These are phyloP conservation scores for Kurtzmaniella cleridarum DNA, from an alignment of 805 yeast genomes.

Conservation along the genomic window DNA sequence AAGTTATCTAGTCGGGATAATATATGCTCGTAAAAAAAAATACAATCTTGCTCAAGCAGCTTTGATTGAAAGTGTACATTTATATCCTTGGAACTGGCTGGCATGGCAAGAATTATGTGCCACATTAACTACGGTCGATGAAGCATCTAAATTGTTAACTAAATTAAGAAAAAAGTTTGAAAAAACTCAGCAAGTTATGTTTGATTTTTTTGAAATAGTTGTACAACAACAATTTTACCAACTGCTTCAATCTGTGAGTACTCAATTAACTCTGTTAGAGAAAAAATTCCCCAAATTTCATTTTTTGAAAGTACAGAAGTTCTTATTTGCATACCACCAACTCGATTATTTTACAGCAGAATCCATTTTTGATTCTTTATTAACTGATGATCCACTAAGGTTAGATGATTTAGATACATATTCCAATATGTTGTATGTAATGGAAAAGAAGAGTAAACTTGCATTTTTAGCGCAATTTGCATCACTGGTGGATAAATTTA, in stretches of 20 bases:
- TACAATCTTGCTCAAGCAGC: slow-evolving; percentile 53
- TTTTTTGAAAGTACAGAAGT: slow-evolving; percentile 75
- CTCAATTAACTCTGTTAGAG: slow-evolving; percentile 44
- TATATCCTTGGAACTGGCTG: slow-evolving; percentile 88
- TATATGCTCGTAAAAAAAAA: slow-evolving; percentile 59
- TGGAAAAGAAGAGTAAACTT: slow-evolving; percentile 81
- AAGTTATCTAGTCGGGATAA: slow-evolving; percentile 65
- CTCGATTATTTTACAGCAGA: slow-evolving; percentile 82
- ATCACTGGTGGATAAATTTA: slow-evolving; percentile 71
- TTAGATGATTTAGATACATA: slow-evolving; percentile 88
- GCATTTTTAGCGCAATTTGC: slow-evolving; percentile 85
- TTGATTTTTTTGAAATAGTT: slow-evolving; percentile 57
- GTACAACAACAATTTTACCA: slow-evolving; percentile 77
- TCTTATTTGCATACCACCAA: slow-evolving; percentile 76
- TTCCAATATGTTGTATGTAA: slow-evolving; percentile 91
- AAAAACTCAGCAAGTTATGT: slow-evolving; percentile 22
- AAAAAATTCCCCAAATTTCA: slow-evolving; percentile 65
- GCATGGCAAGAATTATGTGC: slow-evolving; percentile 80
- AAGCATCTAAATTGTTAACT: slow-evolving; percentile 41
- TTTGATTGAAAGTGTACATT: slow-evolving; percentile 54
- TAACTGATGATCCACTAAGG: slow-evolving; percentile 73
- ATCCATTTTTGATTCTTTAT: slow-evolving; percentile 65
- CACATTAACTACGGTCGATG: slow-evolving; percentile 57
- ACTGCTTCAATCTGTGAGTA: slow-evolving; percentile 46
- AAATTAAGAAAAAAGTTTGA: slow-evolving; percentile 32